Evolutionary conservation across 1,139 yeast species (phyloP).

Genomic region (Geotrichum cucujoidarum): DNA sequence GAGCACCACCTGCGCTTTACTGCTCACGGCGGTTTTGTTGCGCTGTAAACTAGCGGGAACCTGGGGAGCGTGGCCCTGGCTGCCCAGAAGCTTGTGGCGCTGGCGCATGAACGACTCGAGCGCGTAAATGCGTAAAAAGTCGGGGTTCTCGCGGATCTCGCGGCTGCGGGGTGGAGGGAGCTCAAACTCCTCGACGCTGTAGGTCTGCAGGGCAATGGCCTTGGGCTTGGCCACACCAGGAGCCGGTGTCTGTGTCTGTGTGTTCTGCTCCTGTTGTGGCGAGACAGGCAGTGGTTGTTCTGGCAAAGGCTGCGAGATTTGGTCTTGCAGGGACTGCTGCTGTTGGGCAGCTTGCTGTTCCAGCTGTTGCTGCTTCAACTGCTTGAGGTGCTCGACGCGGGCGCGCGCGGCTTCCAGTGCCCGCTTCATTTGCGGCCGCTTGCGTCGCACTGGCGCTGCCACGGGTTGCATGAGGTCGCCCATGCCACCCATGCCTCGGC

Average conservation of each 20-base stretch:
- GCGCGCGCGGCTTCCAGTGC: neutral
- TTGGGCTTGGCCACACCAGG: neutral
- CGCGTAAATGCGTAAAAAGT: conserved; percentile 37
- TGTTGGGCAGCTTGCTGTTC: too few species aligned
- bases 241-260: conserved; percentile 28
- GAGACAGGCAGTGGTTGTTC: neutral
- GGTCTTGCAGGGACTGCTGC: too few species aligned
- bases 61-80: conserved; percentile 34
- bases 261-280: neutral
- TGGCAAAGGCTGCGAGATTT: too few species aligned
- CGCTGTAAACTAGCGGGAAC: conserved; percentile 29
- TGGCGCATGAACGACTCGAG: conserved; percentile 34
- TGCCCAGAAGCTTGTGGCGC: conserved; percentile 34
- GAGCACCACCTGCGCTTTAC: conserved; percentile 11
- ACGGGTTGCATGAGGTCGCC: neutral
- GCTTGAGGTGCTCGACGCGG: neutral
- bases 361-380: too few species aligned
- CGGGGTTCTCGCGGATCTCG: conserved; percentile 32
- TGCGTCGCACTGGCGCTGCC: neutral
- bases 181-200: conserved; percentile 13
- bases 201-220: conserved; percentile 14
- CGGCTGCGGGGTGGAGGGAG: conserved; percentile 8
- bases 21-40: too few species aligned
- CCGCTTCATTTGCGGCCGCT: too few species aligned
- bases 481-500: neutral